Conservation (phyloP, 192 early-diverging fungal genomes). For the Chytriomyces confervae region DNA sequence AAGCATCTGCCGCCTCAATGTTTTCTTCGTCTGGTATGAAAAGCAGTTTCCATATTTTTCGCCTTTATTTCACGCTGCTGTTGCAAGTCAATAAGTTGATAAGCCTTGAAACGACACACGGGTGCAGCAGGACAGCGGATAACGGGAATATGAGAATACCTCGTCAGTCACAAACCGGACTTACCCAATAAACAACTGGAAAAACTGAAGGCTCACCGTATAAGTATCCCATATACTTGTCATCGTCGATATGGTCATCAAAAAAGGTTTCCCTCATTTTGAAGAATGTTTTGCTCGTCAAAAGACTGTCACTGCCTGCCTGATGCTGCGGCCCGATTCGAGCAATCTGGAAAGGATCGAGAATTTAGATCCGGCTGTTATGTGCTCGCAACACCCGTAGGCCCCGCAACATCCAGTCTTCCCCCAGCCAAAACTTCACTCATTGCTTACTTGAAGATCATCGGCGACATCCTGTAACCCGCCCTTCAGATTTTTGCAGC, state of each 20-base stretch:
- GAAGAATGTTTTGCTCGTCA: slow-evolving; percentile 98
- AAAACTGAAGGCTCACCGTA: slow-evolving; percentile 43
- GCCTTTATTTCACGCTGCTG: too few species aligned
- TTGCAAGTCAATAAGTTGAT: too few species aligned
- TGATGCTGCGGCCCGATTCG: slow-evolving; percentile 98
- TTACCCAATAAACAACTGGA: too few species aligned
- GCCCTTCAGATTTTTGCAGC: slow-evolving; percentile 93
- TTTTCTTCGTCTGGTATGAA: too few species aligned
- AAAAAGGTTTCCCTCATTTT: slow-evolving; percentile 97
- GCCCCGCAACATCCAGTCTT: neutral
- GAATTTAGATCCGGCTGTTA: neutral
- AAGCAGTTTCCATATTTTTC: too few species aligned
- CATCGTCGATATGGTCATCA: slow-evolving; percentile 94
- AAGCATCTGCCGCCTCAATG: too few species aligned
- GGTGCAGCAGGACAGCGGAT: too few species aligned
- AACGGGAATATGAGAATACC: too few species aligned
- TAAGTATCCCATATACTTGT: slow-evolving; percentile 79
- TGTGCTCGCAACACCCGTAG: neutral
- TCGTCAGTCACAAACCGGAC: too few species aligned
- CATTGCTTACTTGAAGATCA: slow-evolving; percentile 77
- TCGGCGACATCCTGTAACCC: slow-evolving; percentile 98
- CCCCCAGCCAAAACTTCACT: slow-evolving; percentile 2
- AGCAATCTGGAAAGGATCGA: slow-evolving; percentile 61
- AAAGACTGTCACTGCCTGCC: slow-evolving; percentile 94
- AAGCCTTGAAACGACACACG: too few species aligned